Base-by-base conservation (phyloP, 371 early-diverging fungal genomes). In the Batkoa obscura region DNA sequence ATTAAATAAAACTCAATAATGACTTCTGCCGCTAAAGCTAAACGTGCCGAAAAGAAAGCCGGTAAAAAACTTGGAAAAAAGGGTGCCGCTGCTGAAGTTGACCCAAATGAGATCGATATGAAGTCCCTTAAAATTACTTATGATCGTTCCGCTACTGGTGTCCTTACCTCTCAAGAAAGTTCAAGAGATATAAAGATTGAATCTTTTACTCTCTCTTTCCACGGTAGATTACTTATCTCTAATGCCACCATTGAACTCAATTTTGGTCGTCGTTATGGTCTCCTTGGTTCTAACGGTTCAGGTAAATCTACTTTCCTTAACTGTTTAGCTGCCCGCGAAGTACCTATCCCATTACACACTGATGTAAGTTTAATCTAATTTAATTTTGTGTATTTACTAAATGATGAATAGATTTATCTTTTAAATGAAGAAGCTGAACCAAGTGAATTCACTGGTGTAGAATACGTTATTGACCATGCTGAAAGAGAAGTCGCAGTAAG, bases 261-360 rank as follows among this genome's bases (percentile, higher is more conserved):
- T 79, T 92, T 85, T 73, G 96, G 95, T 63, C 84, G 95, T 68
- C 81, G 98, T 59, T 95, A 89, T 66, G 98, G 94, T 68, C 80
- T 99, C 46, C 74, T 97, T 46, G 99, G 99, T 56, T 77, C 83
- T 46, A 99, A 98, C 75, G 99, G 99, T 46, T 84, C 85, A 56
- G 99, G 99, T 61, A 99, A 99, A 72, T 88, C 93, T 15, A 98
- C 98, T 45, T 91, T 99, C 67, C 73, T 99, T 52, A 78, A 81
- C 59, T 87, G 88, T 43, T 77, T 99, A 62, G 92, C 91, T 52
- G 84, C 83, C 51, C 81, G 95, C 66, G 96, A 95, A 62, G 88
- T 90, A 56, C 88, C 88, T 51, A 91, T 99, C 62, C 98, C 98
- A 39, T 83, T 80, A 10, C 96, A 94, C 62, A 91, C 96, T 66